These are phyloP conservation scores for Vitis hybrid DNA, from an alignment of 177 flowering plant species.

Conservation along the genomic window DNA sequence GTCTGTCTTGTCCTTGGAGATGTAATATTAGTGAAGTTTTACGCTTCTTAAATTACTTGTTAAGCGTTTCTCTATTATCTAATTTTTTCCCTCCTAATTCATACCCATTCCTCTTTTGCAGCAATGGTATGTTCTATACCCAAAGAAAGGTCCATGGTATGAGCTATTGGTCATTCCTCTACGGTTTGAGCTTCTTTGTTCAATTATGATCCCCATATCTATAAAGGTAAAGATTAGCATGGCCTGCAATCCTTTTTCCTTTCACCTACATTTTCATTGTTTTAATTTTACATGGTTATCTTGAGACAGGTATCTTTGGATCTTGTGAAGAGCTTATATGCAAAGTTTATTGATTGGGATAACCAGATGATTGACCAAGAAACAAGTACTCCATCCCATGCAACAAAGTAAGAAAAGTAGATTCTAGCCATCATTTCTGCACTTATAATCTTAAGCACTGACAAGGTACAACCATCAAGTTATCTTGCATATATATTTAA, in stretches of 20 bases:
- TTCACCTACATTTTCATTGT: constrained; percentile 1
- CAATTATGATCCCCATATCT: constrained; percentile 99
- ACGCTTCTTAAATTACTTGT: not conserved
- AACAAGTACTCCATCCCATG: constrained; percentile 77
- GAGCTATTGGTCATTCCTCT: constrained; percentile 90
- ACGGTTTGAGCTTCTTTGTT: constrained; percentile 98
- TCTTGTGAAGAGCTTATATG: constrained; percentile 95
- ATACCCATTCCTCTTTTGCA: constrained; percentile 29
- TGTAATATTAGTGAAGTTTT: too few relatives aligned
- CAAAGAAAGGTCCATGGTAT: constrained; percentile 92
- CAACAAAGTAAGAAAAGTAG: constrained; percentile 72
- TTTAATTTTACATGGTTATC: not conserved
- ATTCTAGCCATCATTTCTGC: not conserved
- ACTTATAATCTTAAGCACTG: too few relatives aligned
- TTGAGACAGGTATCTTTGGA: constrained; percentile 85
- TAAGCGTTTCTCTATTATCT: not conserved
- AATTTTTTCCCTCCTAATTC: not conserved
- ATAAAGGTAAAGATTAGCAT: constrained; percentile 62
- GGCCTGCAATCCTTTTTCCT: not conserved
- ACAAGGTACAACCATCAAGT: not conserved
- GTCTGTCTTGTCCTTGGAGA: too few relatives aligned
- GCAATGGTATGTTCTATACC: constrained; percentile 97
- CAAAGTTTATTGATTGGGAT: constrained; percentile 99
- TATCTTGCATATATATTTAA: constrained; percentile 10
- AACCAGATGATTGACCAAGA: constrained; percentile 81